phyloP scores from a whole-genome alignment of 2,329 filamentous ascomycete genomes.

The Xylaria digitata region DNA sequence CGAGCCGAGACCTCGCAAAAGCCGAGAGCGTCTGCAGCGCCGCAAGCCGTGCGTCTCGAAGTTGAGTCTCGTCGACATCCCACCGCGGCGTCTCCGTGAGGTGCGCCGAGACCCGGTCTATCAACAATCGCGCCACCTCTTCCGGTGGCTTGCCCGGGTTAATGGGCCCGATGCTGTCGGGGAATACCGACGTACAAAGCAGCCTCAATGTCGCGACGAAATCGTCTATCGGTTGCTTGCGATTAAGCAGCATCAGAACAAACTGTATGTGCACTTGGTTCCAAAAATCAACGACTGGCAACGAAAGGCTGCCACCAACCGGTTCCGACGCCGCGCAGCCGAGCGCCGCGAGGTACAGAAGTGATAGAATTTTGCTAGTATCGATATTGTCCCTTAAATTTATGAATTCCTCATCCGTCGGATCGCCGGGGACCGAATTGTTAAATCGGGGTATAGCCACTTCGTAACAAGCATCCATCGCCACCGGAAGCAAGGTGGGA shows the following conservation, averaged over 20 bases:
- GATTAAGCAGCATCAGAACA: slow-evolving; percentile 73
- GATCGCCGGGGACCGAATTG: slow-evolving; percentile 60
- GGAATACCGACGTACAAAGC: slow-evolving; percentile 73
- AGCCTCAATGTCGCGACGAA: slow-evolving; percentile 73
- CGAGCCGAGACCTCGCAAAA: slow-evolving; percentile 72
- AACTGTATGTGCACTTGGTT: slow-evolving; percentile 73
- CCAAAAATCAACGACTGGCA: slow-evolving; percentile 69
- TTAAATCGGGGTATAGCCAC: slow-evolving; percentile 68
- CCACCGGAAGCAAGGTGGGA: slow-evolving; percentile 64
- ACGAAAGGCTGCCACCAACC: slow-evolving; percentile 37
- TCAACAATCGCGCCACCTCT: slow-evolving; percentile 60
- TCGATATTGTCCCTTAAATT: slow-evolving; percentile 68
- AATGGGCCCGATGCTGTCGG: slow-evolving; percentile 75
- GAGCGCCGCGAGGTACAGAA: slow-evolving; percentile 73
- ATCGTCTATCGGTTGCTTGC: slow-evolving; percentile 72
- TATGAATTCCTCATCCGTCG: slow-evolving; percentile 56
- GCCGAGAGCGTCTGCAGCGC: slow-evolving; percentile 66
- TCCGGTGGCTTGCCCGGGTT: slow-evolving; percentile 56
- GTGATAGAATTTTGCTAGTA: slow-evolving; percentile 69
- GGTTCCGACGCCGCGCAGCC: slow-evolving; percentile 63
- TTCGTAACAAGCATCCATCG: slow-evolving; percentile 69
- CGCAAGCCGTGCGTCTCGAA: slow-evolving; percentile 57
- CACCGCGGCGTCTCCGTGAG: slow-evolving; percentile 67
- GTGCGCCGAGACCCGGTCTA: slow-evolving; percentile 72
- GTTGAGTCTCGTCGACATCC: slow-evolving; percentile 55